Evolutionary conservation across 495 filamentous ascomycete genomes (phyloP).

Genomic region (Collariella sp.): DNA sequence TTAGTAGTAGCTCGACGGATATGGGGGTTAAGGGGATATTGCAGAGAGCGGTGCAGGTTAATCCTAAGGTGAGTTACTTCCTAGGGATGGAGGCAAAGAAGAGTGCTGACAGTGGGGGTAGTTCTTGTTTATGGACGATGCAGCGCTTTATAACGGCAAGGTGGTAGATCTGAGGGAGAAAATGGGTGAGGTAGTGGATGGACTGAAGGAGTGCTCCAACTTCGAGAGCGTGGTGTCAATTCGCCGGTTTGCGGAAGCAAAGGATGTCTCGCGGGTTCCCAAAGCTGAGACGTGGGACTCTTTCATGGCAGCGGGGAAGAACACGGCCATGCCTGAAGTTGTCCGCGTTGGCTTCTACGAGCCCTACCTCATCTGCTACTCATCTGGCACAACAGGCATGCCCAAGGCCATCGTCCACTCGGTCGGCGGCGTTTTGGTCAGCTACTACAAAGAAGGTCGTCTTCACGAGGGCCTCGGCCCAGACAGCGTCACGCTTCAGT

Average conservation of each 20-base stretch:
- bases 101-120: slow-evolving; percentile 8
- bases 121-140: slow-evolving; percentile 72
- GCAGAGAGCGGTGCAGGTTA: slow-evolving; percentile 62
- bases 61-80: slow-evolving; percentile 43
- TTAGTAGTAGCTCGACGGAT: slow-evolving; percentile 65
- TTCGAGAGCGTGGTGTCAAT: slow-evolving; percentile 59
- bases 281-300: slow-evolving; percentile 42
- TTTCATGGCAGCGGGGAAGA: slow-evolving; percentile 43
- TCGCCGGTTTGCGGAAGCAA: slow-evolving; percentile 52
- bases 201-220: slow-evolving; percentile 48
- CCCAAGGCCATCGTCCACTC: slow-evolving; percentile 73
- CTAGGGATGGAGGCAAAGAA: background rate
- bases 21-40: slow-evolving; percentile 71
- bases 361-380: slow-evolving; percentile 65
- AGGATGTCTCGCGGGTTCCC: slow-evolving; percentile 50
- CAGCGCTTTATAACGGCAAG: slow-evolving; percentile 70
- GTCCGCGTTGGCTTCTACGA: slow-evolving; percentile 55
- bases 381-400: slow-evolving; percentile 61
- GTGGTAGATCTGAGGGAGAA: slow-evolving; percentile 60
- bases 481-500: slow-evolving; percentile 46
- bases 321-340: slow-evolving; percentile 37
- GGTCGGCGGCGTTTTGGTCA: slow-evolving; percentile 52
- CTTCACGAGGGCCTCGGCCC: slow-evolving; percentile 49
- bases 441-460: slow-evolving; percentile 49
- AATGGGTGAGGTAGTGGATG: slow-evolving; percentile 56